These are phyloP conservation scores for Suillus sp. DNA, from an alignment of 768 basidiomycete species.

Conservation along the genomic window DNA sequence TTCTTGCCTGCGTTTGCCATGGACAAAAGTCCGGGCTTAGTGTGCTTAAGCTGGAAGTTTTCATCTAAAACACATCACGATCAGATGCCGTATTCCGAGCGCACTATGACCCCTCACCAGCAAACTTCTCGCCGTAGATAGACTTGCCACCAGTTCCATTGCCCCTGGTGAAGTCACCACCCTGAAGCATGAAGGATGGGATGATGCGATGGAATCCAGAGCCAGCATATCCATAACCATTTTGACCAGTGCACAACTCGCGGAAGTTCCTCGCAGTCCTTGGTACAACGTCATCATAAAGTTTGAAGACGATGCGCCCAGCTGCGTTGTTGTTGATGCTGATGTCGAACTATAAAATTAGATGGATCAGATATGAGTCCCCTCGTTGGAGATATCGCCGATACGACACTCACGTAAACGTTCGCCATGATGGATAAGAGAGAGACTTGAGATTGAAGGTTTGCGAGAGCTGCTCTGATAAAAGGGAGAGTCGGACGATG, in stretches of 20 bases:
- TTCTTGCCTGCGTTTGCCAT: constrained; percentile 83
- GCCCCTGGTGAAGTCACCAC: constrained; percentile 77
- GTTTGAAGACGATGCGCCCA: constrained; percentile 79
- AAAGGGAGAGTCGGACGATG: constrained; percentile 19
- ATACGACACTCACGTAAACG: constrained; percentile 20
- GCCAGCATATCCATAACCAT: constrained; percentile 75
- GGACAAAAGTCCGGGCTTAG: constrained; percentile 64
- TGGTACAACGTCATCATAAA: constrained; percentile 80
- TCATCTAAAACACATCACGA: constrained; percentile 60
- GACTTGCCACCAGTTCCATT: constrained; percentile 82
- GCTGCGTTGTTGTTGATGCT: constrained; percentile 39
- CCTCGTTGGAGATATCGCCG: neutral
- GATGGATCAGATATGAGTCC: constrained; percentile 8
- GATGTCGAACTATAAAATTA: constrained; percentile 63
- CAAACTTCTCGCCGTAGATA: constrained; percentile 72
- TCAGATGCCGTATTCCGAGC: constrained; percentile 6
- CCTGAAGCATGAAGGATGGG: constrained; percentile 86
- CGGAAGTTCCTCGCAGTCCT: constrained; percentile 85
- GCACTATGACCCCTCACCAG: constrained; percentile 43
- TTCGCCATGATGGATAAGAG: constrained; percentile 20
- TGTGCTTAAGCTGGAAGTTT: constrained; percentile 80
- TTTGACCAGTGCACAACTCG: constrained; percentile 75
- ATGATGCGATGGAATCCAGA: constrained; percentile 81
- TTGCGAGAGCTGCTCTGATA: constrained; percentile 13
- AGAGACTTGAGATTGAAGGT: constrained; percentile 11